These are phyloP conservation scores for Rosellinia necatrix DNA, from an alignment of 2,329 filamentous ascomycete species.

Conservation along the genomic window DNA sequence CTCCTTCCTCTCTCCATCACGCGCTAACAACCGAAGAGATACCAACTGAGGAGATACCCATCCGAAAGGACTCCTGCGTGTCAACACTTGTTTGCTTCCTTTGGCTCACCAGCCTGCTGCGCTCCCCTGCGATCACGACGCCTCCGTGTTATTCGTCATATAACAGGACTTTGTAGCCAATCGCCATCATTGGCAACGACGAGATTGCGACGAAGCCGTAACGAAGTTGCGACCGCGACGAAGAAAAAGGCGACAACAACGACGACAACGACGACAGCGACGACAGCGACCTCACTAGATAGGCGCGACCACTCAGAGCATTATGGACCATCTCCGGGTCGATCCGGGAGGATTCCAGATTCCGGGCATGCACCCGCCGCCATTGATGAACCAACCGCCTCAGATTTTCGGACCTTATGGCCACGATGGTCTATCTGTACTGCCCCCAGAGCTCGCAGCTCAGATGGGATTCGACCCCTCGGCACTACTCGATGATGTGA, in stretches of 20 bases:
- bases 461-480: slow-evolving; percentile 64
- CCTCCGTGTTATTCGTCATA: slow-evolving; percentile 11
- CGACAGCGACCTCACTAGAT: slow-evolving; percentile 14
- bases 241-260: no score
- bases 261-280: slow-evolving; percentile 3
- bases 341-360: slow-evolving; percentile 58
- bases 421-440: slow-evolving; percentile 63
- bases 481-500: slow-evolving; percentile 65
- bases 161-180: background rate
- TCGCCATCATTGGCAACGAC: background rate
- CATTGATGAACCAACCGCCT: slow-evolving; percentile 68
- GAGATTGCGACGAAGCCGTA: no score
- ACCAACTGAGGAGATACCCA: no score
- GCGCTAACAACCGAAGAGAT: slow-evolving; percentile 4
- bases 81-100: slow-evolving; percentile 6
- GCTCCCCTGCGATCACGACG: background rate
- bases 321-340: slow-evolving; percentile 55
- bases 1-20: background rate
- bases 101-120: background rate
- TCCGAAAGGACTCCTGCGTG: slow-evolving; percentile 13
- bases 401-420: slow-evolving; percentile 71
- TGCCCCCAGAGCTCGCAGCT: slow-evolving; percentile 61
- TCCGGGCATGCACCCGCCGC: slow-evolving; percentile 58
- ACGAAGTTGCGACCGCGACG: no score
- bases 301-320: slow-evolving; percentile 2